These are phyloP conservation scores for Ampelocalamus luodianensis DNA, from an alignment of 176 grass and related monocot genomes.

Conservation along the genomic window DNA sequence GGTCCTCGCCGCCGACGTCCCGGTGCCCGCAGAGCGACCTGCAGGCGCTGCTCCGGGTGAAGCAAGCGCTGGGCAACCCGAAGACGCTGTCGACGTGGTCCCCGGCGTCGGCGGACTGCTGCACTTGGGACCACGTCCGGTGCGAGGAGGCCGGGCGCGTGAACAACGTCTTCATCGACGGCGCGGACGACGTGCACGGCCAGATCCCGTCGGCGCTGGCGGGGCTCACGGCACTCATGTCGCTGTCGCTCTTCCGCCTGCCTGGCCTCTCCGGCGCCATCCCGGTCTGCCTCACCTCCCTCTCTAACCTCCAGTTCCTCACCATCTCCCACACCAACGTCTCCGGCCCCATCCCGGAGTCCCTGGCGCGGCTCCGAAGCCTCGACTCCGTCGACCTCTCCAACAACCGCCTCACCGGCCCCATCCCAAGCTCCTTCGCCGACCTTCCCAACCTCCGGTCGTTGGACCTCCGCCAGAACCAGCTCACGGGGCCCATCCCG, in stretches of 20 bases:
- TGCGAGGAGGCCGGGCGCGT: constrained; percentile 67
- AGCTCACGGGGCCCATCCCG: constrained; percentile 58
- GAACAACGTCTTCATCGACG: constrained; percentile 69
- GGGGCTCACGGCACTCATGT: constrained; percentile 58
- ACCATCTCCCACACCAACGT: constrained; percentile 64
- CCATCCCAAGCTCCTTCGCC: constrained; percentile 55
- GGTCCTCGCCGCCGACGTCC: background rate
- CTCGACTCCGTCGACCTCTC: constrained; percentile 65
- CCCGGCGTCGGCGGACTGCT: constrained; percentile 42
- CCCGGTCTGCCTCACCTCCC: constrained; percentile 62
- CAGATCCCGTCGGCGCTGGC: constrained; percentile 57
- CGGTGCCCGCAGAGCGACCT: constrained; percentile 54
- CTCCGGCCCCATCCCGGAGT: constrained; percentile 61
- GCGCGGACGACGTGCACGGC: constrained; percentile 45
- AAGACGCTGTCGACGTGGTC: constrained; percentile 57
- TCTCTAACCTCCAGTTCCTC: constrained; percentile 63
- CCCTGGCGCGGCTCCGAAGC: constrained; percentile 41
- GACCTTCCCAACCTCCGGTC: constrained; percentile 56
- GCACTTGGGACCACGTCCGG: constrained; percentile 68
- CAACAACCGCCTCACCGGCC: constrained; percentile 54
- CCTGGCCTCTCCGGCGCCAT: constrained; percentile 61
- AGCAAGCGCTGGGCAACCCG: constrained; percentile 65
- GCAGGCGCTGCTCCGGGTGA: constrained; percentile 58
- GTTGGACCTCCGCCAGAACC: constrained; percentile 58
- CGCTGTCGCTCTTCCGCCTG: constrained; percentile 53